These are phyloP conservation scores for Glaciozyma martinii DNA, from an alignment of 768 basidiomycete species.

Conservation along the genomic window DNA sequence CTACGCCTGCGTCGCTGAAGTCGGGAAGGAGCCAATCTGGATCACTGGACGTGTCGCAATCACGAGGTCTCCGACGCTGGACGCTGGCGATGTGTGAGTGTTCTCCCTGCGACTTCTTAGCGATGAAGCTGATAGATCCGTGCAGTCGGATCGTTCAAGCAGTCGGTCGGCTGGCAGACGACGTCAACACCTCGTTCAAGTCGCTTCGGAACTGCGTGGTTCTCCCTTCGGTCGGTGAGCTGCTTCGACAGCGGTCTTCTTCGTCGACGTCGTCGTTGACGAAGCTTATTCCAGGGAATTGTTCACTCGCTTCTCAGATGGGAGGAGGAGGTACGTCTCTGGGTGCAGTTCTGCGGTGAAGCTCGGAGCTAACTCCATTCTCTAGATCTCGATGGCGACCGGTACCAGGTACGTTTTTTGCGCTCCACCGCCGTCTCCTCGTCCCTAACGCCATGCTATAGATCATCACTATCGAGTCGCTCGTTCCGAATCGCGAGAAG, in stretches of 20 bases:
- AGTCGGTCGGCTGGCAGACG: background rate
- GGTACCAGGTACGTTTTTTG: background rate
- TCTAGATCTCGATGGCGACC: constrained; percentile 18
- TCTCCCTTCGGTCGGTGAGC: constrained; percentile 11
- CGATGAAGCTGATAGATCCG: too few species aligned
- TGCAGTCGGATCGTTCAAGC: constrained; percentile 45
- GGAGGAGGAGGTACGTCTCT: constrained; percentile 9
- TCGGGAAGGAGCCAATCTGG: constrained; percentile 51
- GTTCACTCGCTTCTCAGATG: constrained; percentile 12
- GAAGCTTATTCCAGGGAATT: background rate
- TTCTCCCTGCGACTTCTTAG: too few species aligned
- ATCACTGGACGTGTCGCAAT: constrained; percentile 56
- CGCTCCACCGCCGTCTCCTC: too few species aligned
- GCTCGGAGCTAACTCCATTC: background rate
- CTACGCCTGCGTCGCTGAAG: constrained; percentile 42
- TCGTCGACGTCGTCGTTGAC: background rate
- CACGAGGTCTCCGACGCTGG: constrained; percentile 62
- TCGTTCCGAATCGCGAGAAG: background rate
- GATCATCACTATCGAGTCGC: constrained; percentile 9
- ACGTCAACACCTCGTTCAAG: background rate
- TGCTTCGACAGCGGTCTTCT: background rate
- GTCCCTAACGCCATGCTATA: background rate
- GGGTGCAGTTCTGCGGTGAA: background rate
- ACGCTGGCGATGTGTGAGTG: constrained; percentile 52
- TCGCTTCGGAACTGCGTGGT: constrained; percentile 25